These are phyloP conservation scores for Volvariella surrecta DNA, from an alignment of 1,284 basidiomycete genomes.

Conservation along the genomic window DNA sequence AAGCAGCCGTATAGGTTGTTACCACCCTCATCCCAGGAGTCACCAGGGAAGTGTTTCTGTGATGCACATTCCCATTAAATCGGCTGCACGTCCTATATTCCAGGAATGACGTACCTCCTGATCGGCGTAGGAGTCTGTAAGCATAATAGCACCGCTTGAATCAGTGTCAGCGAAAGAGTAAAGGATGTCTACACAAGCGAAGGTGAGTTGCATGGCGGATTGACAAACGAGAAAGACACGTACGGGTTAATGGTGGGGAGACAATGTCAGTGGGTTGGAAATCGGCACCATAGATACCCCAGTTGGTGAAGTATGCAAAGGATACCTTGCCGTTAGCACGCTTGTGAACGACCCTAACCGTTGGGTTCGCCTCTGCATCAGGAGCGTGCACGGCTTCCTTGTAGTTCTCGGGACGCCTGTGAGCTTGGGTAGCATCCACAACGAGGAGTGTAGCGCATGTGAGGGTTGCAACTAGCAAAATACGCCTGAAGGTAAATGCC, in stretches of 20 bases:
- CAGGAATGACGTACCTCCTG: slow-evolving; percentile 46
- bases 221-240: slow-evolving; percentile 10
- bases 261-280: slow-evolving; percentile 57
- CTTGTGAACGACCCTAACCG: slow-evolving; percentile 34
- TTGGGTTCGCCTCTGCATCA: slow-evolving; percentile 26
- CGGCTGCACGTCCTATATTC: neutral
- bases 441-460: slow-evolving; percentile 13
- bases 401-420: slow-evolving; percentile 45
- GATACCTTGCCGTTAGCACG: slow-evolving; percentile 41
- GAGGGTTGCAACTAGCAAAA: slow-evolving; percentile 16
- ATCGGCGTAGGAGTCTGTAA: slow-evolving; percentile 82
- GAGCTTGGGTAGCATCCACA: slow-evolving; percentile 41
- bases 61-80: neutral
- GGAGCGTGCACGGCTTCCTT: slow-evolving; percentile 31
- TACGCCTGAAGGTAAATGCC: slow-evolving; percentile 6
- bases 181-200: slow-evolving; percentile 54
- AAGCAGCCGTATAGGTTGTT: slow-evolving; percentile 84
- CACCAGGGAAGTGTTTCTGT: slow-evolving; percentile 59
- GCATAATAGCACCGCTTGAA: slow-evolving; percentile 50
- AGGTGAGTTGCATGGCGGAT: neutral
- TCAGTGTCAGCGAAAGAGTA: slow-evolving; percentile 80
- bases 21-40: slow-evolving; percentile 54
- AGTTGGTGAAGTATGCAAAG: slow-evolving; percentile 63
- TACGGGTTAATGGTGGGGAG: slow-evolving; percentile 41
- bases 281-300: slow-evolving; percentile 80